Evolutionary conservation across 2,329 filamentous ascomycete genomes (phyloP).

Genomic region (Zarea fungicola): DNA sequence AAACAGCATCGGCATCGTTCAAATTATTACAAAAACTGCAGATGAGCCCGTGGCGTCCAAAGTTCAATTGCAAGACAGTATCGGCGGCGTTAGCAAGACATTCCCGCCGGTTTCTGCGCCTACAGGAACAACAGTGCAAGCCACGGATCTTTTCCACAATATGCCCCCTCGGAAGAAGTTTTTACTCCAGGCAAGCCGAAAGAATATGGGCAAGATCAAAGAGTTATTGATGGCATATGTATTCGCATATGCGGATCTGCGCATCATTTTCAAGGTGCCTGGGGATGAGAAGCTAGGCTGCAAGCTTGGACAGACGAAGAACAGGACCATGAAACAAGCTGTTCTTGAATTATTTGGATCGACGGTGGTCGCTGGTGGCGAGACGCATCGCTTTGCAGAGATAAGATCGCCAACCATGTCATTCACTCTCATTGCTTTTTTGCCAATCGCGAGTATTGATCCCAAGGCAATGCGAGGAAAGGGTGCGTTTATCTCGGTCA

Average conservation of each 20-base stretch:
- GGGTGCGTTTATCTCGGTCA: conserved; percentile 62
- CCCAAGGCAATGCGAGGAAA: conserved; percentile 36
- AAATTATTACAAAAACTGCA: conserved; percentile 58
- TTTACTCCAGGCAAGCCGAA: conserved; percentile 52
- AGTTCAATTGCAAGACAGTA: conserved; percentile 35
- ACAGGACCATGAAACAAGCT: conserved; percentile 49
- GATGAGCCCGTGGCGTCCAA: conserved; percentile 53
- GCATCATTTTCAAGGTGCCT: conserved; percentile 54
- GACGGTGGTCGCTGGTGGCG: conserved; percentile 50
- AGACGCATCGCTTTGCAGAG: conserved; percentile 20
- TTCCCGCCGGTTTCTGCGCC: conserved; percentile 42
- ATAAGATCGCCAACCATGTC: neutral
- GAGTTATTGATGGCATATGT: conserved; percentile 59
- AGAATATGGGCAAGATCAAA: conserved; percentile 53
- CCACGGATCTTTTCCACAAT: conserved; percentile 52
- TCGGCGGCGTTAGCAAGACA: conserved; percentile 26
- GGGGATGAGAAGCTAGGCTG: conserved; percentile 49
- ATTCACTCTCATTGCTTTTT: conserved; percentile 48
- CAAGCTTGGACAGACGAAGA: conserved; percentile 55
- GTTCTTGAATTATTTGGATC: conserved; percentile 58
- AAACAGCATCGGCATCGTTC: conserved; percentile 54
- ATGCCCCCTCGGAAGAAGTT: conserved; percentile 60
- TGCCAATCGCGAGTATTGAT: conserved; percentile 49
- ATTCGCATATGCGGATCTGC: conserved; percentile 59
- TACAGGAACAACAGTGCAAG: conserved; percentile 63